These are phyloP conservation scores for Penicillium malachiteum DNA, from an alignment of 495 filamentous ascomycete species.

Conservation along the genomic window DNA sequence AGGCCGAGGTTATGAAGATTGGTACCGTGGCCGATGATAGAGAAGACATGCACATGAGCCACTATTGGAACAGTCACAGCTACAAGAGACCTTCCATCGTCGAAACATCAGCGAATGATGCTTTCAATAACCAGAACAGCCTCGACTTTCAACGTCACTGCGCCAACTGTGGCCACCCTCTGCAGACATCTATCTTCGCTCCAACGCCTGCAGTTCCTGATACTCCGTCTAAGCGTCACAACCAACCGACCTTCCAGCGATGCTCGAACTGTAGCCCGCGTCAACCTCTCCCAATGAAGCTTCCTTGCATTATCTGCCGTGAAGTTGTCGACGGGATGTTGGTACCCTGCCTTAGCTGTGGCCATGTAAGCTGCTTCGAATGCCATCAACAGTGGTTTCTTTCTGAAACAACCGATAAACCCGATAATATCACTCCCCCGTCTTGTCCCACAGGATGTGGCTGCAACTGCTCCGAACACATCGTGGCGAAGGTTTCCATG, in stretches of 20 bases:
- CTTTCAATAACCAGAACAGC: conserved; percentile 16
- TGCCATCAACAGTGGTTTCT: conserved; percentile 47
- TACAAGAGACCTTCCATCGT: conserved; percentile 25
- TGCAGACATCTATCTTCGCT: conserved; percentile 42
- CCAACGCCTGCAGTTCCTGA: conserved; percentile 19
- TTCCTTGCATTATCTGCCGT: conserved; percentile 48
- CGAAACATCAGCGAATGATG: conserved; percentile 4
- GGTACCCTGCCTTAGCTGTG: conserved; percentile 51
- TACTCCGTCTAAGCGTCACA: conserved; percentile 19
- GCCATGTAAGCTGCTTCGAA: conserved; percentile 51
- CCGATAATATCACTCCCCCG: conserved; percentile 5
- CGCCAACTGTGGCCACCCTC: conserved; percentile 39
- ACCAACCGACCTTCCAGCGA: conserved; percentile 17
- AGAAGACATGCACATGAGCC: conserved; percentile 16
- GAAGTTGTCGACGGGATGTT: conserved; percentile 49
- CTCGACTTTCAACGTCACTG: conserved; percentile 49
- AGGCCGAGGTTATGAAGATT: conserved; percentile 83
- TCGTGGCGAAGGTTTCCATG: conserved; percentile 29
- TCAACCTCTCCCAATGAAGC: conserved; percentile 37
- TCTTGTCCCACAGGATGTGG: conserved; percentile 51
- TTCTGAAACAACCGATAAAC: conserved; percentile 4
- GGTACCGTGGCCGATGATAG: conserved; percentile 22
- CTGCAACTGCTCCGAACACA: conserved; percentile 48
- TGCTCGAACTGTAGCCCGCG: conserved; percentile 41
- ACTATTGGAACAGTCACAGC: conserved; percentile 24